Conservation (phyloP, 495 filamentous ascomycete species). For the Glutinoglossum americanum region DNA sequence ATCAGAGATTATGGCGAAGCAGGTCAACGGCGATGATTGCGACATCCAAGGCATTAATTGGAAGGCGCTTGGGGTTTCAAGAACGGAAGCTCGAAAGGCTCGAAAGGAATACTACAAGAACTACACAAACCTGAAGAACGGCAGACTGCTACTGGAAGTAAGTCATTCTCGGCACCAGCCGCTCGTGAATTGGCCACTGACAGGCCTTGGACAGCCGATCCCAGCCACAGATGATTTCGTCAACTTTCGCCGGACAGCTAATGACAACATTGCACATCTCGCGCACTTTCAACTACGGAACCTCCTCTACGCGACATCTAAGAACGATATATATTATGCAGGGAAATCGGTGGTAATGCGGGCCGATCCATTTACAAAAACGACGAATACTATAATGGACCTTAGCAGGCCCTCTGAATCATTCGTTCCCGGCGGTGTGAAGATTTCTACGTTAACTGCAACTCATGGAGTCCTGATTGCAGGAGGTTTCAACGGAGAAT, state of each 20-base stretch:
- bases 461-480: conserved; percentile 47
- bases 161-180: neutral
- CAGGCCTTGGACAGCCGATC: neutral
- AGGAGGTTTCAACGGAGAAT: conserved; percentile 67
- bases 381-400: conserved; percentile 35
- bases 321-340: conserved; percentile 60
- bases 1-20: conserved; percentile 8
- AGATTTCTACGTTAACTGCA: conserved; percentile 52
- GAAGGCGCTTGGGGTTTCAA: conserved; percentile 37
- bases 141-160: neutral
- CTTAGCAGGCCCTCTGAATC: conserved; percentile 25
- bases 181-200: neutral
- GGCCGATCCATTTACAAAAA: conserved; percentile 13
- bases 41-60: conserved; percentile 72
- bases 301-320: conserved; percentile 48
- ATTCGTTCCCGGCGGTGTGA: conserved; percentile 11
- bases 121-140: conserved; percentile 27
- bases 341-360: conserved; percentile 19
- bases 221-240: neutral
- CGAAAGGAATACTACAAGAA: conserved; percentile 35
- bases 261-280: conserved; percentile 39
- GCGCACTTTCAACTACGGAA: conserved; percentile 85
- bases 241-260: conserved; percentile 22
- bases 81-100: conserved; percentile 33
- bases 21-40: conserved; percentile 34